These are phyloP conservation scores for Fusarium sp. DNA, from an alignment of 2,329 filamentous ascomycete genomes.

Conservation along the genomic window DNA sequence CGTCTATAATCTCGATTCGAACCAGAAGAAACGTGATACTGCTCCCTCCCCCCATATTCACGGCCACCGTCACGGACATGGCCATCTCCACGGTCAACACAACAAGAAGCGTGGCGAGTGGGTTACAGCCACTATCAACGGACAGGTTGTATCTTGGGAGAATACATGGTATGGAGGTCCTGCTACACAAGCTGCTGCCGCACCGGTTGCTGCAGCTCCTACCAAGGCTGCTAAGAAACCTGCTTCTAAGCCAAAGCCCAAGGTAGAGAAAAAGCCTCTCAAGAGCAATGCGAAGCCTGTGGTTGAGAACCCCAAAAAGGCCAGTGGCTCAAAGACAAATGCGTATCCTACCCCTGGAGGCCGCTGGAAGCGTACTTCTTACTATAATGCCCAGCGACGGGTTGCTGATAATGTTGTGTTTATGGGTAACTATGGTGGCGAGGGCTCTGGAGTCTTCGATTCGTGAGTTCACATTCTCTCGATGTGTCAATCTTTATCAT, in stretches of 20 bases:
- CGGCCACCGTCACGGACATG: constrained; percentile 63
- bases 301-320: constrained; percentile 28
- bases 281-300: constrained; percentile 22
- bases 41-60: constrained; percentile 49
- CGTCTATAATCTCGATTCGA: constrained; percentile 70
- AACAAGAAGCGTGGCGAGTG: constrained; percentile 62
- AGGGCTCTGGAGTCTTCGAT: constrained; percentile 60
- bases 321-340: constrained; percentile 22
- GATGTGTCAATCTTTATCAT: neutral
- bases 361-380: constrained; percentile 59
- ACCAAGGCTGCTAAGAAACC: constrained; percentile 8
- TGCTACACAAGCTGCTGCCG: constrained; percentile 38
- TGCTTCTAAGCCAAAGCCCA: constrained; percentile 1
- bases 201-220: constrained; percentile 17
- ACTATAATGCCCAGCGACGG: constrained; percentile 60
- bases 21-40: constrained; percentile 49
- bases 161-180: constrained; percentile 64
- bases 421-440: constrained; percentile 62
- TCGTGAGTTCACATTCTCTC: constrained; percentile 53
- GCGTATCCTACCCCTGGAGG: constrained; percentile 35
- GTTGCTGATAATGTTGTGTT: constrained; percentile 61
- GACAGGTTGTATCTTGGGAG: constrained; percentile 68
- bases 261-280: constrained; percentile 8
- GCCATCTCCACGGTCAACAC: constrained; percentile 62
- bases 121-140: constrained; percentile 71